Conservation (phyloP, 2,329 filamentous ascomycete genomes). For the Coniochaeta sp. region DNA sequence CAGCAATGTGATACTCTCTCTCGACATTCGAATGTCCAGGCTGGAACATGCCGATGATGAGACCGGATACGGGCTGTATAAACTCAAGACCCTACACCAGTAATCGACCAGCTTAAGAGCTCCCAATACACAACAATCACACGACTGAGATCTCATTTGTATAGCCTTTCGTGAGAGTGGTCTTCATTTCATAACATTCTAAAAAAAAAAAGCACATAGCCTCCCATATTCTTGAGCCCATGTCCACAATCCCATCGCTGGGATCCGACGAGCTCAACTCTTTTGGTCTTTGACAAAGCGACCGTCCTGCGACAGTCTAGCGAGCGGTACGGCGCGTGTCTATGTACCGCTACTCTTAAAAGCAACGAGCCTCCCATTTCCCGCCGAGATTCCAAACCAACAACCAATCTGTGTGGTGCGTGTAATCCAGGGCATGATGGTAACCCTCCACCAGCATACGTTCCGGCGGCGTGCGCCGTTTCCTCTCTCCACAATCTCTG, state of each 20-base stretch:
- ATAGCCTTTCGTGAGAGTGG: too few species aligned
- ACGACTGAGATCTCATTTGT: too few species aligned
- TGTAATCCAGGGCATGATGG: too few species aligned
- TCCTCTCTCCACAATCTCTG: neutral
- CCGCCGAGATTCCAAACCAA: neutral
- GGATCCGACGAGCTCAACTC: constrained; percentile 3
- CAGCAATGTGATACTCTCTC: too few species aligned
- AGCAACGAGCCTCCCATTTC: neutral
- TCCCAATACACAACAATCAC: too few species aligned
- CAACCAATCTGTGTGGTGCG: neutral
- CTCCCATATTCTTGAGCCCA: neutral
- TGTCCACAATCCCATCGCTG: constrained; percentile 6
- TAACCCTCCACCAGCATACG: neutral
- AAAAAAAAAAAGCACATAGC: neutral
- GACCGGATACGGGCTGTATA: too few species aligned
- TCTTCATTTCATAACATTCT: neutral
- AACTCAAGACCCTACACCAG: too few species aligned
- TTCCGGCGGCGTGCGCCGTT: neutral
- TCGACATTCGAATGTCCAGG: too few species aligned
- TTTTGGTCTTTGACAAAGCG: neutral
- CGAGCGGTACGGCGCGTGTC: neutral
- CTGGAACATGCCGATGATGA: too few species aligned
- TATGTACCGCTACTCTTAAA: neutral
- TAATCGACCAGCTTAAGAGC: too few species aligned
- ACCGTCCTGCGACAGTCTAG: neutral